Evolutionary conservation across 1,284 basidiomycete species (phyloP).

Genomic region (Peniophora sp.): DNA sequence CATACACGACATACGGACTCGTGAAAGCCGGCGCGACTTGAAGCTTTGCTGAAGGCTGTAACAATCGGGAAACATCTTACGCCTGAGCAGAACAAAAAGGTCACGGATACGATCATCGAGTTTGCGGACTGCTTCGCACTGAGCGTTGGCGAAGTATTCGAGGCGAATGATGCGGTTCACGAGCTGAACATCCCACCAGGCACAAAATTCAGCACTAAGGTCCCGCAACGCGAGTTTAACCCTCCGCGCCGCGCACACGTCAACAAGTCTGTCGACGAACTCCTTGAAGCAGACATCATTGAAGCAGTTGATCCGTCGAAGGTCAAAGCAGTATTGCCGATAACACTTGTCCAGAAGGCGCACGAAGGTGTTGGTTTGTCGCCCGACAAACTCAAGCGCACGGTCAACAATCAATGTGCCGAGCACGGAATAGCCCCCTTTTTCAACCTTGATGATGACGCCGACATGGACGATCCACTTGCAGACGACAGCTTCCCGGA

Average conservation of each 20-base stretch:
- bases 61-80: not conserved
- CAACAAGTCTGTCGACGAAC: conserved; percentile 19
- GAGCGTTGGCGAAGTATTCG: conserved; percentile 17
- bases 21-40: conserved; percentile 14
- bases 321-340: conserved; percentile 21
- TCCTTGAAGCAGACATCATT: conserved; percentile 25
- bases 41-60: conserved; percentile 9
- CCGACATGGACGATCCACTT: conserved; percentile 1
- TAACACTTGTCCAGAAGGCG: conserved; percentile 21
- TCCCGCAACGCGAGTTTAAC: not conserved
- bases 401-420: conserved; percentile 21
- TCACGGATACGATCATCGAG: conserved; percentile 10
- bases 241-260: conserved; percentile 13
- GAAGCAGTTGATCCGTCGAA: conserved; percentile 14
- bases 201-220: not conserved
- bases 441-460: conserved; percentile 10
- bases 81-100: conserved; percentile 5
- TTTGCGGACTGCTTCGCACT: conserved; percentile 25
- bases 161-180: not conserved
- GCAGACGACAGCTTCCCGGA: not conserved
- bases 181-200: not conserved
- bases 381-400: conserved; percentile 19
- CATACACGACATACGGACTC: conserved; percentile 10
- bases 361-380: conserved; percentile 20
- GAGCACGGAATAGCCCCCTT: conserved; percentile 12